Conservation (phyloP, 352 stramenopile species). For the Phytopythium cucurbitacearum region DNA sequence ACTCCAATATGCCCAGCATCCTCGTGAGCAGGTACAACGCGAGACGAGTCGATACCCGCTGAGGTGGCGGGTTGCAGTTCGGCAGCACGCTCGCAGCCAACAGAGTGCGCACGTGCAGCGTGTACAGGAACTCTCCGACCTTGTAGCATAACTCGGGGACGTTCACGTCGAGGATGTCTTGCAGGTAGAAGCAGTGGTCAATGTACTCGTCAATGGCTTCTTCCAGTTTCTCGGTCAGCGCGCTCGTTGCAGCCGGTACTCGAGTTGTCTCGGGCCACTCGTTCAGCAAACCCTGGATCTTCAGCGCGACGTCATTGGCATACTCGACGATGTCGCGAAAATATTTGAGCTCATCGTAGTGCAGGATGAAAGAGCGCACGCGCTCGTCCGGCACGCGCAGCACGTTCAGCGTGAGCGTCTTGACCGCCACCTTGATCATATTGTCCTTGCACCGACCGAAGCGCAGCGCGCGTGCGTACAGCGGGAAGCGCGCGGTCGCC, state of each 20-base stretch:
- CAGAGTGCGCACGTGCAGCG: conserved; percentile 58
- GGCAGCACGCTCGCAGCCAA: conserved; percentile 71
- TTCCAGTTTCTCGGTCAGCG: conserved; percentile 68
- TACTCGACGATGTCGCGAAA: conserved; percentile 79
- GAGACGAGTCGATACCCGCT: conserved; percentile 73
- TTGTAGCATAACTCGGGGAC: conserved; percentile 80
- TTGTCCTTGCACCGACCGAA: conserved; percentile 74
- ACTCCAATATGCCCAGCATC: conserved; percentile 68
- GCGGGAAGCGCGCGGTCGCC: conserved; percentile 48
- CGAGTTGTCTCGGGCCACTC: conserved; percentile 27
- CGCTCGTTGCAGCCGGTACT: conserved; percentile 6
- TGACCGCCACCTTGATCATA: conserved; percentile 85
- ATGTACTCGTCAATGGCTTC: conserved; percentile 79
- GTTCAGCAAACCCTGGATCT: conserved; percentile 74
- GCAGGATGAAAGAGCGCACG: conserved; percentile 70
- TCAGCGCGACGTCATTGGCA: conserved; percentile 67
- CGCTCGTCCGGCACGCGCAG: conserved; percentile 72
- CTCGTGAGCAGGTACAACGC: conserved; percentile 75
- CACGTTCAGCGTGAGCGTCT: conserved; percentile 86
- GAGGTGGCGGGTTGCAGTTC: conserved; percentile 62
- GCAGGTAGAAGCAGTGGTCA: conserved; percentile 83
- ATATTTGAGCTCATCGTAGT: conserved; percentile 72
- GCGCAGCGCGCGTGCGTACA: conserved; percentile 67
- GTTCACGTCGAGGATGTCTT: conserved; percentile 82
- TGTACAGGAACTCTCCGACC: conserved; percentile 71